Conservation (phyloP, 2,329 filamentous ascomycete species). For the Hymenoscyphus infarciens region DNA sequence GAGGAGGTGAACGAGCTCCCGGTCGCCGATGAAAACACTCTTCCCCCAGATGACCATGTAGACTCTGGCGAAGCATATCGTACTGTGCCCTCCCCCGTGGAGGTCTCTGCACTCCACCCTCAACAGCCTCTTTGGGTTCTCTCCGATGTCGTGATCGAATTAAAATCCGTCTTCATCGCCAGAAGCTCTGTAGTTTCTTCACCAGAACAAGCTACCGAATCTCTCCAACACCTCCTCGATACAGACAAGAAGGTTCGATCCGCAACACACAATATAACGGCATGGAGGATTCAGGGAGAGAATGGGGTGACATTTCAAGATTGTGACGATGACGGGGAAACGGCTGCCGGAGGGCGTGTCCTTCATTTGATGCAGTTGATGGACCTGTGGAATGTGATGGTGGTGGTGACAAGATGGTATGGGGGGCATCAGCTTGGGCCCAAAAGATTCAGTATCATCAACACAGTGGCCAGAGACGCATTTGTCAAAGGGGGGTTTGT, state of each 20-base stretch:
- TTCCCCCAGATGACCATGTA: not conserved
- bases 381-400: conserved; percentile 88
- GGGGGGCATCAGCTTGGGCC: conserved; percentile 87
- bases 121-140: conserved; percentile 57
- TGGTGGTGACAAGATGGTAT: conserved; percentile 94
- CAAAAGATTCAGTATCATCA: conserved; percentile 86
- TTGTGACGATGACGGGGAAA: conserved; percentile 94
- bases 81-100: conserved; percentile 19
- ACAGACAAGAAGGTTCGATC: conserved; percentile 80
- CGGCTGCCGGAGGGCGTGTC: conserved; percentile 80
- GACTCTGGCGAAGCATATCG: conserved; percentile 9
- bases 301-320: conserved; percentile 67
- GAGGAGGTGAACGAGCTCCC: conserved; percentile 56
- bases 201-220: conserved; percentile 66
- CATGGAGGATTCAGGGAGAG: conserved; percentile 74
- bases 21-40: not conserved
- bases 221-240: conserved; percentile 70
- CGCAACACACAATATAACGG: conserved; percentile 93
- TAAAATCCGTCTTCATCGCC: conserved; percentile 85
- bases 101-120: conserved; percentile 15
- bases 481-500: conserved; percentile 74
- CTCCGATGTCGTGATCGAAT: conserved; percentile 71
- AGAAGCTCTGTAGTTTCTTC: conserved; percentile 68
- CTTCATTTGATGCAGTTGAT: conserved; percentile 91
- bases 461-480: conserved; percentile 77